Base-by-base conservation (phyloP, 73 alveolate species). In the Paraurostyla sp. region DNA sequence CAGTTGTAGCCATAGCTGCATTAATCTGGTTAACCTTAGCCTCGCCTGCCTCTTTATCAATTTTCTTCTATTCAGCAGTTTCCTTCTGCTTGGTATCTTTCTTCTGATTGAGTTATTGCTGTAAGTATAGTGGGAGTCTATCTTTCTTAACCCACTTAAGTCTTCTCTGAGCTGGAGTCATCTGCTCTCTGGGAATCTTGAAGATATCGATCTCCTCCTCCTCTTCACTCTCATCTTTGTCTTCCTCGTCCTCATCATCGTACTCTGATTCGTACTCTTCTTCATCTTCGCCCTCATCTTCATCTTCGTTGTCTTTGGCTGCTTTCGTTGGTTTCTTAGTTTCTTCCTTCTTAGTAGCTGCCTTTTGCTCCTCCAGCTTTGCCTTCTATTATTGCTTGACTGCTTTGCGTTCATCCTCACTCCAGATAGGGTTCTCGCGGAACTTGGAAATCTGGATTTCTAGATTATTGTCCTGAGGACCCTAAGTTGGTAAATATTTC, bases 111-210 rank as follows among this genome's bases (percentile, higher is more conserved):
- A 56, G 71, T n/a, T 22, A 38, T 45, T 81, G 71, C 43, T 81
- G 62, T 3, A 81, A 32, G 30, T 81, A 32, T 25, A 33, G 73
- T 20, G 91, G 91, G 0, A 81, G 71, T 76, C 91, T 90, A 40
- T 84, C 97, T 63, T 91, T 83, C 76, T 89, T 95, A 32, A 93
- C 95, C 97, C 97, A 93, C 92, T 91, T 92, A 56, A 81, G 60
- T 78, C 97, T 93, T 84, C 97, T 93, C 91, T 90, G 92, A 0
- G 91, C 96, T 0, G 96, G 96, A 23, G 92, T 89, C 84, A 87
- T 83, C 73, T 90, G 84, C 92, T 94, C 96, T 68, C 86, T 90
- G 82, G 87, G 94, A 76, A 54, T 27, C 57, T 36, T 75, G 73
- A 43, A 58, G 75, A 48, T 35, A 40, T 62, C 73, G n/a, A 29